Conservation (phyloP, 768 basidiomycete genomes). For the Termitomyces sp. region DNA sequence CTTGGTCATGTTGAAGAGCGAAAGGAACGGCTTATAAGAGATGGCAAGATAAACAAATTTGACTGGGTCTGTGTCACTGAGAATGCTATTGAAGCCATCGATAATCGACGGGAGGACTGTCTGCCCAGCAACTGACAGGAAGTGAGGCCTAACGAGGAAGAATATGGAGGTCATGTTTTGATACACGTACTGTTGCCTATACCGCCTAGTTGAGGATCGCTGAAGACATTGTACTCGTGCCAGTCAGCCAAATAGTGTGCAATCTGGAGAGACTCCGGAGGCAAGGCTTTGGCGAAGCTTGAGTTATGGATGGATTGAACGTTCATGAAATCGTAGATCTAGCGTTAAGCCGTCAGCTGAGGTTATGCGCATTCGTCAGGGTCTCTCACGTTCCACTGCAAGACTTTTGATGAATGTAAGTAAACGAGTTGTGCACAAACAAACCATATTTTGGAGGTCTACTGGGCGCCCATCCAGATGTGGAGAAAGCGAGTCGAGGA, state of each 20-base stretch:
- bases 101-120: slow-evolving; percentile 60
- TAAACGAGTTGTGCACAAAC: slow-evolving; percentile 8
- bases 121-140: slow-evolving; percentile 53
- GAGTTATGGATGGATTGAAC: slow-evolving; percentile 64
- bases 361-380: not conserved
- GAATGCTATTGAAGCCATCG: slow-evolving; percentile 44
- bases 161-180: not conserved
- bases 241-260: slow-evolving; percentile 61
- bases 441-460: slow-evolving; percentile 53
- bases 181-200: slow-evolving; percentile 54
- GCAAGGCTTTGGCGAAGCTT: slow-evolving; percentile 41
- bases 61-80: slow-evolving; percentile 41
- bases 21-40: slow-evolving; percentile 75
- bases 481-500: slow-evolving; percentile 42
- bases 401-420: not conserved
- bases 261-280: slow-evolving; percentile 43
- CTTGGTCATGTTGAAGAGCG: slow-evolving; percentile 73
- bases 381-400: slow-evolving; percentile 33
- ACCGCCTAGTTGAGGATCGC: slow-evolving; percentile 39
- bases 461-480: slow-evolving; percentile 51
- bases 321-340: slow-evolving; percentile 74
- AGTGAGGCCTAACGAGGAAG: not conserved
- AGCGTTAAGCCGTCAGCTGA: not conserved
- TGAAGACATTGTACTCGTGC: slow-evolving; percentile 70
- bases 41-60: slow-evolving; percentile 56